Evolutionary conservation across 805 yeast species (phyloP).

Genomic region (Ogataea trehalophila): DNA sequence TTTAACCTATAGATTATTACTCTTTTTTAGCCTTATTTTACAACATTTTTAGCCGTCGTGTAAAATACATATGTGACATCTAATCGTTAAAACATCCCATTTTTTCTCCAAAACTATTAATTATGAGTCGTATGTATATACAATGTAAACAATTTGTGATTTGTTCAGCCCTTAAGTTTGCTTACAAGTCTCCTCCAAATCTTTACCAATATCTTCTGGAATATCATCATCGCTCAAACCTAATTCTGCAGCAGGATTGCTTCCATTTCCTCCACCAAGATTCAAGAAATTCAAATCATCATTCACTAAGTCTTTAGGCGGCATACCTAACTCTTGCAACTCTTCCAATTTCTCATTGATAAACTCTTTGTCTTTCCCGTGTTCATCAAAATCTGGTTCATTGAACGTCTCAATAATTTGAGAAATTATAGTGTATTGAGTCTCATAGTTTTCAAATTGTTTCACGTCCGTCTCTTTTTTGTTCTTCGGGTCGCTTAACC

Average conservation of each 20-base stretch:
- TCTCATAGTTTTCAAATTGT: constrained; percentile 43
- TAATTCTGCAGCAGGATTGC: constrained; percentile 20
- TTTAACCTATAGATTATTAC: background rate
- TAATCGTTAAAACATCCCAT: too few species aligned
- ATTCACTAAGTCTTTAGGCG: constrained; percentile 65
- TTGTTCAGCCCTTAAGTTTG: constrained; percentile 22
- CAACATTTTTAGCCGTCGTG: background rate
- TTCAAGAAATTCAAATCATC: constrained; percentile 37
- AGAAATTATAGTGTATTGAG: constrained; percentile 58
- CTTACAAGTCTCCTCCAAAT: constrained; percentile 54
- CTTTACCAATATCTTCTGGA: constrained; percentile 47
- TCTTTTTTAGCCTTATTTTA: background rate
- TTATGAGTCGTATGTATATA: too few species aligned
- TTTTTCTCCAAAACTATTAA: too few species aligned
- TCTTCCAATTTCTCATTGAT: constrained; percentile 58
- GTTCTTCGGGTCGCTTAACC: constrained; percentile 51
- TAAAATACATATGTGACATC: background rate
- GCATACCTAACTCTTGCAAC: constrained; percentile 73
- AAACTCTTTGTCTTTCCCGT: constrained; percentile 40
- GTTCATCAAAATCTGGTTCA: constrained; percentile 53
- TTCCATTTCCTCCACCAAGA: constrained; percentile 18
- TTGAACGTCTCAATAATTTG: constrained; percentile 67
- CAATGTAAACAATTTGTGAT: too few species aligned
- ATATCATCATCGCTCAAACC: constrained; percentile 49
- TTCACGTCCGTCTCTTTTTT: constrained; percentile 23